Base-by-base conservation (phyloP, 139 green algal species). In the Mychonastes homosphaera region DNA sequence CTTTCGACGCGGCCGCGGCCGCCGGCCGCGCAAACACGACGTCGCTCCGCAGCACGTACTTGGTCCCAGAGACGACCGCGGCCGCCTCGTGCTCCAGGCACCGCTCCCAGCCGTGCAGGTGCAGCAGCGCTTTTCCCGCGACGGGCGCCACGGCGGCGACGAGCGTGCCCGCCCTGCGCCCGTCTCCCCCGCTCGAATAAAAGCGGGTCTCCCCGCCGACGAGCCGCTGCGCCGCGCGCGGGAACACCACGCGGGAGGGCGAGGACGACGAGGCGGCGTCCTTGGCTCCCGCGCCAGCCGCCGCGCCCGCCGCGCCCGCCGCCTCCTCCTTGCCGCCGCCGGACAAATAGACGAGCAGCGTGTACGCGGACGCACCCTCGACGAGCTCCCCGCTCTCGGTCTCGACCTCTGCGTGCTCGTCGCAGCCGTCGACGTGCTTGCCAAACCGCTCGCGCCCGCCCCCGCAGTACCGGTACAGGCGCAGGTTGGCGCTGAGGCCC, bases 31-130 rank as follows among this genome's bases (percentile, higher is more conserved):
- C 61, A 69, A 77, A 85, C 13, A 87, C 79, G 0, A 89, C 73
- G 39, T 89, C 82, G 8, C 67, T 85, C 16, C 82, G 69, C 58
- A 89, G 67, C 34, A 89, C 67, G 27, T 87, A 89, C 61, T 89
- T 89, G 32, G 56, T 26, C 3, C 80, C 82, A 2, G 33, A 23
- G 23, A 7, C 40, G 51, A 89, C 82, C 30, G 39, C 52, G 8
- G 41, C 38, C 0, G 41, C 79, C 46, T 89, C 82, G 53, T 89
- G 82, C 56, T 81, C 69, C 49, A 87, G 26, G 55, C 77, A 89
- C 26, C 40, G 23, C 19, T 74, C 65, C 41, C 85, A 71, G 3
- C 82, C 82, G 46, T 89, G 82, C 34, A 70, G 38, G 51, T 89
- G 82, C 52, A 89, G 58, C 58, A 89, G 53, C 27, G 76, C 73